Evolutionary conservation across 2,329 filamentous ascomycete genomes (phyloP).

Genomic region (Elsinoe ampelina): DNA sequence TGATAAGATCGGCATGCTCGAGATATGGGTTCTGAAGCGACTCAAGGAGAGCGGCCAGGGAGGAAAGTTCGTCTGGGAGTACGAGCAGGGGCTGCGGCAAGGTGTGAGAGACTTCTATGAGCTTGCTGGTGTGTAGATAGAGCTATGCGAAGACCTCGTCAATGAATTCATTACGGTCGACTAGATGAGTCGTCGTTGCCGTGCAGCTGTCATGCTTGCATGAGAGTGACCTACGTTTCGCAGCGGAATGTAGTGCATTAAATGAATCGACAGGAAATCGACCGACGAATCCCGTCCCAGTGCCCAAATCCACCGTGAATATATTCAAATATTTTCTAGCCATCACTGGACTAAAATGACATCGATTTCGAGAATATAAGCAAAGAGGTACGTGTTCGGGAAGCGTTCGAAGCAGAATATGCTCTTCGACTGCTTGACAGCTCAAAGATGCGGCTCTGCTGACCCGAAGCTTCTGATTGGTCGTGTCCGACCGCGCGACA

Average conservation of each 20-base stretch:
- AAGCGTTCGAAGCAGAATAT: background rate
- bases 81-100: slow-evolving; percentile 40
- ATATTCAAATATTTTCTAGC: background rate
- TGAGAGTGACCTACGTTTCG: background rate
- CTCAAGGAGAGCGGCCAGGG: slow-evolving; percentile 42
- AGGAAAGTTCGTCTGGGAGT: slow-evolving; percentile 43
- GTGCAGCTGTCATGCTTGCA: background rate
- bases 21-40: slow-evolving; percentile 50
- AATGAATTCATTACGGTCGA: background rate
- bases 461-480: background rate
- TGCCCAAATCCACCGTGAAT: background rate
- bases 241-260: background rate
- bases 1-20: slow-evolving; percentile 48
- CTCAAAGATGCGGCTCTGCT: background rate
- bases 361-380: background rate
- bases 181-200: background rate
- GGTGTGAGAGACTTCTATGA: slow-evolving; percentile 37
- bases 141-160: background rate
- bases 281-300: background rate
- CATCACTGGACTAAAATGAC: too few species aligned
- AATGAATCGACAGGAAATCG: background rate
- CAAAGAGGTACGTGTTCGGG: too few species aligned
- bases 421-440: background rate
- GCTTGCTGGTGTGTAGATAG: slow-evolving; percentile 20
- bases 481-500: background rate